A percentile compares a stretch with the other conserved stretches of the same genome.
These are phyloP conservation scores for Ilyonectria sp. DNA, from an alignment of 2,329 filamentous ascomycete genomes.

Conservation along the genomic window DNA sequence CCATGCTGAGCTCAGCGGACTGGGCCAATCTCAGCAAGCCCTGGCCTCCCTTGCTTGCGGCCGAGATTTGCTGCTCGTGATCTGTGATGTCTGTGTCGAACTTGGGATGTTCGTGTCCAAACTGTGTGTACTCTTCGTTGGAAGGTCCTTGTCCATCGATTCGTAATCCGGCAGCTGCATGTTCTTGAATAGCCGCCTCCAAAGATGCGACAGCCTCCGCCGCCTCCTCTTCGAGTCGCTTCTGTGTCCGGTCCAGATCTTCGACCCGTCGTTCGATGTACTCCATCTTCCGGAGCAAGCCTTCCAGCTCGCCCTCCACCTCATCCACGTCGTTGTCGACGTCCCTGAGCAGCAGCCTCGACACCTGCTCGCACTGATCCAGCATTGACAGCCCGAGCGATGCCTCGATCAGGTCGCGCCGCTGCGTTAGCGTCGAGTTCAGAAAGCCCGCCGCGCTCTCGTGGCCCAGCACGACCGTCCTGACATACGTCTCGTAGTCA, in stretches of 20 bases:
- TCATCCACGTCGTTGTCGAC: slow-evolving; percentile 6
- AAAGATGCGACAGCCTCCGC: slow-evolving; percentile 8
- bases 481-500: slow-evolving; percentile 36
- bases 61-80: neutral
- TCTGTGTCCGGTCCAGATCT: slow-evolving; percentile 1
- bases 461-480: slow-evolving; percentile 37
- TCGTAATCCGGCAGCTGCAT: slow-evolving; percentile 4
- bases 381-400: slow-evolving; percentile 39
- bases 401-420: slow-evolving; percentile 35
- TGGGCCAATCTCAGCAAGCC: no score
- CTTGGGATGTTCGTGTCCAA: neutral
- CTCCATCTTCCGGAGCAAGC: neutral
- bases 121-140: neutral
- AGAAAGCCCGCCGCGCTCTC: slow-evolving; percentile 41
- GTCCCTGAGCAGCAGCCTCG: slow-evolving; percentile 26
- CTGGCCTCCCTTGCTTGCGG: slow-evolving; percentile 13
- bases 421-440: slow-evolving; percentile 26
- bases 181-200: slow-evolving; percentile 5
- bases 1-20: neutral
- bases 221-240: slow-evolving; percentile 11
- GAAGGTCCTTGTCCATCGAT: neutral
- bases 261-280: neutral
- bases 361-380: slow-evolving; percentile 27
- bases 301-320: neutral
- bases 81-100: neutral